Evolutionary conservation across 768 basidiomycete genomes (phyloP), one percentile per base, ranked within the genome.

Genomic region (Termitomyces sp.): DNA sequence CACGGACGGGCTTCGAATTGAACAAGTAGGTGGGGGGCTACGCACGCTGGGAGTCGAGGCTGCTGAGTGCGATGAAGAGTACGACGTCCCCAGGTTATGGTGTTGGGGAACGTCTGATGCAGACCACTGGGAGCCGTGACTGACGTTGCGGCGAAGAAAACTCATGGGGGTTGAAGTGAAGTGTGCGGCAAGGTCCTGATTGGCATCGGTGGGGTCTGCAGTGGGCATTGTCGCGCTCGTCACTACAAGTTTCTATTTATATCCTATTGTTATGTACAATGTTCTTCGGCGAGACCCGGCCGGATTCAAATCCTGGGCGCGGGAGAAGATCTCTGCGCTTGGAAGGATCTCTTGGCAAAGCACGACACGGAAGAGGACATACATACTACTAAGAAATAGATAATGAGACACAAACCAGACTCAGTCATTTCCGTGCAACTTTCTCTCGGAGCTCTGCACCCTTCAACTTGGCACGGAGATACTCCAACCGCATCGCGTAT

Each of bases 401-500:
- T 32, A 34, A 56, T 18, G 27, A 47, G 24, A 29, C 34, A 56
- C 16, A 32, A 41, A 27, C 46, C 55, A 47, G 16, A 55, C 18
- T 57, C 58, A 65, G 68, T 76, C 63, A 85, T 68, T 80, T 86
- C 67, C 81, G 83, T 75, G 88, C 62, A 63, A 93, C 71, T 68
- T 90, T 90, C 74, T 93, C 92, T 61, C 88, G 88, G 65, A 93
- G 68, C 72, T 92, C 87, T 1, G 90, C 91, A 20, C 88, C 87
- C 72, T 91, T 92, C 67, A 93, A 67, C 71, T 88, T 87, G 37
- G 91, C 91, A 36, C 87, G 82, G 63, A 93, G 73, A 67, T 89
- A 93, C 61, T 91, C 90, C 65, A 93, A 68, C 47, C 90, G 84
- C 34, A 80, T 80, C 55, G 88, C 86, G 64, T 93, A 93, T 62